phyloP scores from a whole-genome alignment of 2,329 filamentous ascomycete species.

The Davidsoniella eucalypti region DNA sequence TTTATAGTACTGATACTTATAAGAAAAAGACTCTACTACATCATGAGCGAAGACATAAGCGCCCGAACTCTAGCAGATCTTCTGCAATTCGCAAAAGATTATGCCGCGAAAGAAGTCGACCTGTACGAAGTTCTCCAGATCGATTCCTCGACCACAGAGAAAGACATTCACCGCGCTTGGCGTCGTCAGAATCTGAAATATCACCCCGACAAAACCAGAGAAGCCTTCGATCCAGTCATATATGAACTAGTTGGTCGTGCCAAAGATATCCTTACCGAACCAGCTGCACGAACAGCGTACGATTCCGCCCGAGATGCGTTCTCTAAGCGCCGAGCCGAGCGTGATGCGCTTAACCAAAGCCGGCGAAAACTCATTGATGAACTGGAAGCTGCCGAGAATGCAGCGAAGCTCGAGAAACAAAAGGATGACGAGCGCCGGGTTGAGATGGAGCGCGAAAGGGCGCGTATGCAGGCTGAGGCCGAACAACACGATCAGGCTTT shows the following conservation, averaged over 20 bases:
- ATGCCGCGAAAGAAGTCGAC: constrained; percentile 47
- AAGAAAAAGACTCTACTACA: too few relatives aligned
- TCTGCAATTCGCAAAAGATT: constrained; percentile 36
- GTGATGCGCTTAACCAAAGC: constrained; percentile 56
- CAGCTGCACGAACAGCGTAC: constrained; percentile 57
- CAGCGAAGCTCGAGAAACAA: constrained; percentile 42
- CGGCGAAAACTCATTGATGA: constrained; percentile 70
- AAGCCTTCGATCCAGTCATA: constrained; percentile 56
- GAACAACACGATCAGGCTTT: constrained; percentile 14
- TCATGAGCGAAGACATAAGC: constrained; percentile 9
- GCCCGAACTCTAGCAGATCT: constrained; percentile 27
- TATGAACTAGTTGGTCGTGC: constrained; percentile 78
- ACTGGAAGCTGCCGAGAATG: constrained; percentile 60
- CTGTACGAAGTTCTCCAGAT: constrained; percentile 58
- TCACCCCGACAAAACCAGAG: constrained; percentile 81
- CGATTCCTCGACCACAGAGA: constrained; percentile 39
- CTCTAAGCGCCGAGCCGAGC: constrained; percentile 51
- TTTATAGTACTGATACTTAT: too few relatives aligned
- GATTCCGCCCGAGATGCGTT: constrained; percentile 59
- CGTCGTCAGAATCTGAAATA: constrained; percentile 73
- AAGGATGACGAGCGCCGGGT: constrained; percentile 24
- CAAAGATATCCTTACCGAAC: constrained; percentile 65
- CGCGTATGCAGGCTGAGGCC: constrained; percentile 20
- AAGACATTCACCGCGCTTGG: constrained; percentile 72
- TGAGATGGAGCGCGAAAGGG: constrained; percentile 23